Evolutionary conservation across 768 basidiomycete species (phyloP), one percentile per base, ranked within the genome.

Genomic region (Artomyces pyxidatus): DNA sequence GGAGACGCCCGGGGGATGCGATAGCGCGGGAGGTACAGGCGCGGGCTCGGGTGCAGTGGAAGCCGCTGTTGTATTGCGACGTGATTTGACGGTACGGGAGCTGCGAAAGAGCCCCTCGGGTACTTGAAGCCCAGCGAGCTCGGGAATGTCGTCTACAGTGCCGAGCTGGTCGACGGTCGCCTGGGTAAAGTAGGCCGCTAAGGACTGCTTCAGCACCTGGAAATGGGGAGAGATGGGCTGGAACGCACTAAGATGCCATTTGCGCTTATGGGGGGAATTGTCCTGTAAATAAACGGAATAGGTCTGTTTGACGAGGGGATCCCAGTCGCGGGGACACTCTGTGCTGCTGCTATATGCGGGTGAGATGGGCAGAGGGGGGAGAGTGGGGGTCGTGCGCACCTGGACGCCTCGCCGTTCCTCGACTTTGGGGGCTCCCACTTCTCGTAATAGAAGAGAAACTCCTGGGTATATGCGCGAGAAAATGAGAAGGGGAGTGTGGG

Each of bases 101-200:
- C 84, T 86, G 60, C 76, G 76, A 67, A 88, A 90, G 74, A 81
- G 81, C 16, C 84, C 85, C 28, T 85, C 83, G 37, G 87, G 88
- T 16, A 88, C 82, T 38, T 65, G 63, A 17, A 81, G 66, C 62
- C 84, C 78, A 37, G 81, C 80, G 52, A 88, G 71, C 43, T 76
- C 78, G 22, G 71, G 78, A 58, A 89, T 76, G 43, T 72, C 75
- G 63, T 88, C 85, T 43, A 89, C 78, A 30, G 84, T 88, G 54
- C 74, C 71, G 37, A 90, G 76, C 47, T 73, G 72, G 61, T 86
- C 83, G 51, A 89, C 68, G 48, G 76, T 83, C 59, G 79, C 79
- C 59, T 86, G 86, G 57, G 83, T 88, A 64, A 88, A 90, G 71
- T 90, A 90, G 41, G 88, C 87, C 52, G 88, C 88, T 90, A 60